Base-by-base conservation (phyloP, 2,329 filamentous ascomycete genomes). In the Aulographum hederae region DNA sequence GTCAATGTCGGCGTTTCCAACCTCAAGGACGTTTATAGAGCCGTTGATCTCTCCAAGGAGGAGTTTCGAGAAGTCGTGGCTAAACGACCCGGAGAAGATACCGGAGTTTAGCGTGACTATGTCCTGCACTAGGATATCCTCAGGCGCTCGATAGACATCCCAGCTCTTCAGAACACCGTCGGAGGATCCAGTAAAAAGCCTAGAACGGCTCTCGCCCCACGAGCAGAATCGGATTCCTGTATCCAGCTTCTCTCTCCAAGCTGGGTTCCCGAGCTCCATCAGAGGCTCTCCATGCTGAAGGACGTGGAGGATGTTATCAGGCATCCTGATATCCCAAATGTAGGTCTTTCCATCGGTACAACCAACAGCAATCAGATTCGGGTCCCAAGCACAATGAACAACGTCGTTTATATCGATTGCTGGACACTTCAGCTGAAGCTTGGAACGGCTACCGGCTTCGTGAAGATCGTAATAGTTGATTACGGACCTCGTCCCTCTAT, bases 371-470 rank as follows among this genome's bases (percentile, higher is more conserved):
- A 73, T 50, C 33, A 70, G 53, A 23, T 60, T 56, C 2, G 62
- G 51, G 32, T 63, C 54, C 32, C 58, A 45, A 0, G 60, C 60
- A 34, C 60, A 65, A 39, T 63, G 66, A 0, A 63, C 52, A 1
- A 73, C 52, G 35, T 73, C 67, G 34, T 73, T 74, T 40, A 74
- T 70, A 44, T 75, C 70, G 5, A 60, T 42, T 1, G 69, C 69
- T 16, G 60, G 60, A 39, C 69, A 73, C 30, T 71, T 61, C 23
- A 67, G 56, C 34, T 64, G 60, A 16, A 63, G 42, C 18, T 43
- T 46, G 26, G 46, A 51, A 33, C 40, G 48, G 3, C 19, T 20
- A 4, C 44, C 48, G n/a, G 39, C 39, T 16, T 39, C 42, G 4
- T 52, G 43, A 1, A 57, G 47, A 8, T 64, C 58, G 39, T 66